phyloP scores from a whole-genome alignment of 805 yeast genomes.

The Brettanomyces bruxellensis region DNA sequence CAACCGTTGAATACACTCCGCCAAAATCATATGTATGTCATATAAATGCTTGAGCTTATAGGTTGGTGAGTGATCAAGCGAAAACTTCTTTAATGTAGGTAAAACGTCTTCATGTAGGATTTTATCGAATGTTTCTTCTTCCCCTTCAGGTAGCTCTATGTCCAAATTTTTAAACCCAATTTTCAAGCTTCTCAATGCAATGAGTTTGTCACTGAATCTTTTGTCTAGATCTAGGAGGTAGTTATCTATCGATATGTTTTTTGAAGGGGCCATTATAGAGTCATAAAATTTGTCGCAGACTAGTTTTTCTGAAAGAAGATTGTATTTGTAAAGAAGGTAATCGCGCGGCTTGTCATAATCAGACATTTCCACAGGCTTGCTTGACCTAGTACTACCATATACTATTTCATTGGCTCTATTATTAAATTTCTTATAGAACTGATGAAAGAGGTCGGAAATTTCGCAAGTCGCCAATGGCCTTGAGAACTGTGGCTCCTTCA shows the following conservation, averaged over 20 bases:
- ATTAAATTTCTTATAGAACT: constrained; percentile 23
- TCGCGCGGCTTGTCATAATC: constrained; percentile 12
- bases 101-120: constrained; percentile 16
- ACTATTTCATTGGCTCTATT: constrained; percentile 11
- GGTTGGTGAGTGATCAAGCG: constrained; percentile 27
- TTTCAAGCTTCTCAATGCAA: constrained; percentile 16
- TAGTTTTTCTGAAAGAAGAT: constrained; percentile 22
- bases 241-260: constrained; percentile 21
- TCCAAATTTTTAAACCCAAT: constrained; percentile 20
- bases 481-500: constrained; percentile 28
- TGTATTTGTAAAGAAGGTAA: constrained; percentile 15
- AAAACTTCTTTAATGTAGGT: constrained; percentile 24
- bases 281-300: constrained; percentile 26
- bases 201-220: constrained; percentile 20
- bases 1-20: constrained; percentile 15
- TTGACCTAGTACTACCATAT: constrained; percentile 9
- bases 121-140: constrained; percentile 16
- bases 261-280: constrained; percentile 25
- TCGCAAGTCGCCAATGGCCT: constrained; percentile 27
- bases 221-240: constrained; percentile 19
- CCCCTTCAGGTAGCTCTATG: constrained; percentile 16
- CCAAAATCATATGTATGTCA: constrained; percentile 21
- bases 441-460: constrained; percentile 26
- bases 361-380: constrained; percentile 12
- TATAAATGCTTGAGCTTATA: constrained; percentile 23